Evolutionary conservation across 2,329 filamentous ascomycete species (phyloP).

Genomic region (Sporothrix luriei): DNA sequence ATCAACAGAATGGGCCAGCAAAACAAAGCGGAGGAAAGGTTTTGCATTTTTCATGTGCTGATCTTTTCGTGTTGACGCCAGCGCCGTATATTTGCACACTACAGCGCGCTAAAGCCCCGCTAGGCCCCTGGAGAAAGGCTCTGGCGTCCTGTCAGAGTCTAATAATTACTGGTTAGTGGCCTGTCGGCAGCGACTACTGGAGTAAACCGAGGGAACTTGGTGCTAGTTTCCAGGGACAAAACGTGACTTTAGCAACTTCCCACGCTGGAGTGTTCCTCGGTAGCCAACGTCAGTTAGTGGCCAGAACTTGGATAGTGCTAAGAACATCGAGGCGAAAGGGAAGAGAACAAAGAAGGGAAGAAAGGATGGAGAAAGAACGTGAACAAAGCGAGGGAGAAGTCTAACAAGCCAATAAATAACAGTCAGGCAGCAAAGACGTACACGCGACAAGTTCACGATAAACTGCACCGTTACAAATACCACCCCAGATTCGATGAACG

Average conservation of each 20-base stretch:
- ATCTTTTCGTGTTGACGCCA: background rate
- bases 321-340: background rate
- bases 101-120: conserved; percentile 5
- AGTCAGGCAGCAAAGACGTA: background rate
- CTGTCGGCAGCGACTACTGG: background rate
- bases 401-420: too few relatives aligned
- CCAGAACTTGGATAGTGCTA: background rate
- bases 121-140: conserved; percentile 4
- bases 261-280: conserved; percentile 18
- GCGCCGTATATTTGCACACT: conserved; percentile 17
- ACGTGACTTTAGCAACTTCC: background rate
- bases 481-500: background rate
- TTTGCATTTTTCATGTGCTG: background rate
- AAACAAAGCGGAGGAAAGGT: background rate
- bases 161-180: too few relatives aligned
- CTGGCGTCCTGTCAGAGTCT: background rate
- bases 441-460: background rate
- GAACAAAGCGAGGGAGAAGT: background rate
- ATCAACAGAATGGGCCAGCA: background rate
- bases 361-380: background rate
- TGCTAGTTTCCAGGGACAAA: background rate
- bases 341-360: background rate
- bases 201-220: background rate
- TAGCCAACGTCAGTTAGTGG: background rate
- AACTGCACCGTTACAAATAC: background rate